Evolutionary conservation across 257 asterid genomes (phyloP).

Genomic region (Rhazya stricta): DNA sequence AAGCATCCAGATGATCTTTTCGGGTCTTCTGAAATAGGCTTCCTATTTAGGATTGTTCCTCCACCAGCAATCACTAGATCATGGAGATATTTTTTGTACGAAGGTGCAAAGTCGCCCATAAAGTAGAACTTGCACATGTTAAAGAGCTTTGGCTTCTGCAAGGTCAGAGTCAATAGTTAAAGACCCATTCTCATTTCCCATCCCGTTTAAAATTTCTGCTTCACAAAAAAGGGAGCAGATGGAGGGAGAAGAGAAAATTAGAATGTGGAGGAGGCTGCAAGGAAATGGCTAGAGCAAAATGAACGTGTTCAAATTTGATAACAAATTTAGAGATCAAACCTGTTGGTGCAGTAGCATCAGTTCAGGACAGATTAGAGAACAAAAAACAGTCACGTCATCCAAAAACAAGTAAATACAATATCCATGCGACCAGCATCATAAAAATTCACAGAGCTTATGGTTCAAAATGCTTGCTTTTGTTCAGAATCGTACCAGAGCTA

Average conservation of each 20-base stretch:
- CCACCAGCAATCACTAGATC: constrained; percentile 85
- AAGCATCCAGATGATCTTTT: constrained; percentile 21
- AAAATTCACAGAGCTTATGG: not conserved
- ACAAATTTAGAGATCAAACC: not conserved
- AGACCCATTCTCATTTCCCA: not conserved
- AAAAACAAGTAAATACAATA: not conserved
- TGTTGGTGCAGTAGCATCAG: not conserved
- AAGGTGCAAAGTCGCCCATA: constrained; percentile 56
- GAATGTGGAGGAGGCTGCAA: not conserved
- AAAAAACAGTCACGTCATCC: not conserved
- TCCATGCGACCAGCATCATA: not conserved
- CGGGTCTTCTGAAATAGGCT: constrained; percentile 53
- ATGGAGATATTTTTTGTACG: constrained; percentile 68
- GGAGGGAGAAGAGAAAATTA: not conserved
- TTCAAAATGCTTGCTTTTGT: not conserved
- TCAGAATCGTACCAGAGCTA: not conserved
- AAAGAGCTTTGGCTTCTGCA: constrained; percentile 86
- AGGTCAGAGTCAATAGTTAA: constrained; percentile 6
- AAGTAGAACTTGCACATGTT: constrained; percentile 58
- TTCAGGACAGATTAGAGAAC: not conserved
- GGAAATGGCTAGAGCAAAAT: not conserved
- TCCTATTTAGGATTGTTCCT: constrained; percentile 69
- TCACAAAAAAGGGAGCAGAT: not conserved
- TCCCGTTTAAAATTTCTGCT: not conserved
- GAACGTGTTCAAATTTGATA: not conserved